Evolutionary conservation across 2,329 filamentous ascomycete species (phyloP).

Genomic region (Phialophora expanda): DNA sequence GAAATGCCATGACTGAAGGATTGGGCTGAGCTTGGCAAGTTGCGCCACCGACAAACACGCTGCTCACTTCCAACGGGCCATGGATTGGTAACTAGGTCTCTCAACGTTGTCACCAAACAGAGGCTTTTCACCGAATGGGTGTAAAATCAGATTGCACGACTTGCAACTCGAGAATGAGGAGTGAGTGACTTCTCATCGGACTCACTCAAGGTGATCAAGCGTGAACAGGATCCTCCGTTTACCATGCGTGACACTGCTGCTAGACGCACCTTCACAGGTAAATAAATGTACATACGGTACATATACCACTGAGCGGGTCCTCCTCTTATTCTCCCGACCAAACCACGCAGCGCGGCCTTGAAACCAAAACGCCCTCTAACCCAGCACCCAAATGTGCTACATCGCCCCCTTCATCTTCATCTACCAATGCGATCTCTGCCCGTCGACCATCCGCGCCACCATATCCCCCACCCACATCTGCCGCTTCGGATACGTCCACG

Average conservation of each 20-base stretch:
- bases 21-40: not conserved
- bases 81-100: not conserved
- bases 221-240: not conserved
- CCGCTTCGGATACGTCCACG: slow-evolving; percentile 1
- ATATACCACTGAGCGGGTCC: not conserved
- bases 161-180: not conserved
- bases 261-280: not conserved
- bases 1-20: too few species aligned
- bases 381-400: not conserved
- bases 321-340: not conserved
- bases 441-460: slow-evolving; percentile 1
- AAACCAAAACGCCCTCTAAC: not conserved
- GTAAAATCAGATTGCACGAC: not conserved
- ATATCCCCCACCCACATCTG: not conserved
- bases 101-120: not conserved
- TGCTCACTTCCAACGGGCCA: not conserved
- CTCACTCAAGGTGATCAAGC: not conserved
- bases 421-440: slow-evolving; percentile 7
- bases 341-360: not conserved
- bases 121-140: not conserved
- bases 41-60: not conserved
- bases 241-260: not conserved
- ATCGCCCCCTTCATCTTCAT: not conserved
- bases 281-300: not conserved
- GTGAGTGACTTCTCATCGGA: not conserved